Evolutionary conservation across 192 early-diverging fungal genomes (phyloP).

Genomic region (Polychytrium aggregatum): DNA sequence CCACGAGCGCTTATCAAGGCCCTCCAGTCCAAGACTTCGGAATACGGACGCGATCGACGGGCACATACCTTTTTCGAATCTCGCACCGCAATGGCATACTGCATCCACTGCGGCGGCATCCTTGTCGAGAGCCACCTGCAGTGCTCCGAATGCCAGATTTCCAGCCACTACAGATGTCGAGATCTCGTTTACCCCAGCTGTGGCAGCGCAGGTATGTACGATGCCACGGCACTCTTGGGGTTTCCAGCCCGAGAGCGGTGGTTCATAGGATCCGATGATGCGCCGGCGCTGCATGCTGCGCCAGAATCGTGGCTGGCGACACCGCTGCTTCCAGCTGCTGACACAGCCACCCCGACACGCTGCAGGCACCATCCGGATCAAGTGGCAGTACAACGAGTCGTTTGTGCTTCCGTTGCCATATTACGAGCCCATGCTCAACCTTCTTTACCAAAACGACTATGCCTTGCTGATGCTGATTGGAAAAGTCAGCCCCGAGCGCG

Average conservation of each 20-base stretch:
- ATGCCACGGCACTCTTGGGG: background rate
- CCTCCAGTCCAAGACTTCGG: background rate
- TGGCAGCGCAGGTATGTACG: background rate
- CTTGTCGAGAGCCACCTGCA: background rate
- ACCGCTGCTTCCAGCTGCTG: no score
- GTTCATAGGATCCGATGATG: no score
- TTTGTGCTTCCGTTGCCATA: conserved; percentile 6
- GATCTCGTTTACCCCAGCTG: background rate
- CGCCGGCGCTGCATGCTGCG: no score
- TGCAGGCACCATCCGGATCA: no score
- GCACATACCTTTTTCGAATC: conserved; percentile 4
- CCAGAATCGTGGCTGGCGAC: no score
- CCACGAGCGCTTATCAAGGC: conserved; percentile 1
- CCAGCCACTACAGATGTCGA: conserved; percentile 4
- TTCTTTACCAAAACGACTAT: conserved; percentile 6
- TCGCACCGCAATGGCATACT: background rate
- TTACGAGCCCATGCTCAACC: conserved; percentile 9
- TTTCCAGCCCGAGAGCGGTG: no score
- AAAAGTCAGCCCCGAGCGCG: conserved; percentile 16
- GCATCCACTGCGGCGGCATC: background rate
- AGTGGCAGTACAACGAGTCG: no score
- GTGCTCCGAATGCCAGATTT: conserved; percentile 1
- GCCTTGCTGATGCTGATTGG: conserved; percentile 9
- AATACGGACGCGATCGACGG: background rate
- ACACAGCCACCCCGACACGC: no score